phyloP scores from a whole-genome alignment of 306 rosid species.

The Dryas drummondii region DNA sequence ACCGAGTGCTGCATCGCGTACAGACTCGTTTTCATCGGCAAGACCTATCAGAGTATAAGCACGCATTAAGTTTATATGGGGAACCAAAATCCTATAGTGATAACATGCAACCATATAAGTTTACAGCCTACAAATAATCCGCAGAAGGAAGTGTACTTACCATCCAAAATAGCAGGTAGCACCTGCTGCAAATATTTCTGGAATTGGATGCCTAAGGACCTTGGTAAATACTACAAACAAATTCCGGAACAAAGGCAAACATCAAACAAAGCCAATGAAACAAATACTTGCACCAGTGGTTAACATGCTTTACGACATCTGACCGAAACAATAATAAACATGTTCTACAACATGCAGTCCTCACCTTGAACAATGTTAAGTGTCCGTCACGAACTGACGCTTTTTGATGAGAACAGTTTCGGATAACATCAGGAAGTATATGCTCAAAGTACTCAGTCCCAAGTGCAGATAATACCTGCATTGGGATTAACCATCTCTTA shows the following conservation, averaged over 20 bases:
- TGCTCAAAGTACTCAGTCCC: conserved; percentile 81
- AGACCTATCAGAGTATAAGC: conserved; percentile 54
- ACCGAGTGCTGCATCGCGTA: conserved; percentile 96
- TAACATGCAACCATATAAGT: not conserved
- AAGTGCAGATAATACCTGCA: conserved; percentile 90
- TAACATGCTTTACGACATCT: not conserved
- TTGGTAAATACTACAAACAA: conserved; percentile 72
- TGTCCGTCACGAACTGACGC: conserved; percentile 97
- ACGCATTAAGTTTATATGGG: conserved; percentile 1
- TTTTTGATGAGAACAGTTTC: conserved; percentile 87
- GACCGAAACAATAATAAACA: not conserved
- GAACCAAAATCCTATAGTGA: not conserved
- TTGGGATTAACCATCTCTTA: conserved; percentile 5
- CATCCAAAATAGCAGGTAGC: conserved; percentile 93
- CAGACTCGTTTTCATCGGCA: conserved; percentile 99
- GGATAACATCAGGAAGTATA: conserved; percentile 90
- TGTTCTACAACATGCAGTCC: not conserved
- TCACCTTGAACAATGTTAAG: conserved; percentile 92
- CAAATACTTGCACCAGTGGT: conserved; percentile 1
- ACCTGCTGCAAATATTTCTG: conserved; percentile 91
- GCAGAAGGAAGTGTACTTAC: conserved; percentile 35
- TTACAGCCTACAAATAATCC: not conserved
- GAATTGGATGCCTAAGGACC: conserved; percentile 87
- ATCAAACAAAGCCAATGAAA: not conserved
- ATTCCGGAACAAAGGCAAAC: conserved; percentile 17